Percentiles rank a stretch among this genome's conserved stretches.
These are phyloP conservation scores for Pichia sp. DNA, from an alignment of 1,139 yeast species.

Conservation along the genomic window DNA sequence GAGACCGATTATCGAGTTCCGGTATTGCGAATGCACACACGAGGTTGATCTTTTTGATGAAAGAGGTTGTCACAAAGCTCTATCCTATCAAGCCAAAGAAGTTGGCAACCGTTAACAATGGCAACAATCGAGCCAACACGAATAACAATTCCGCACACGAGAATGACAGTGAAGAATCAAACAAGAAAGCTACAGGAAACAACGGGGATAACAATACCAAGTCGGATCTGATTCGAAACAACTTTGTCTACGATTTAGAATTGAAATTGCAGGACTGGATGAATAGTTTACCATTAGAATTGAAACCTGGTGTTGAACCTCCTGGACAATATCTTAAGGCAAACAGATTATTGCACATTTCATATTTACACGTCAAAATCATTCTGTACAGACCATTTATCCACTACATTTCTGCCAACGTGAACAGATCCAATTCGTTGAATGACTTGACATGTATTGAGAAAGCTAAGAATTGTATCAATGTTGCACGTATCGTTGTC, in stretches of 20 bases:
- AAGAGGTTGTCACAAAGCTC: conserved; percentile 51
- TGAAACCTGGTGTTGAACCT: conserved; percentile 74
- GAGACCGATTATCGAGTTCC: conserved; percentile 59
- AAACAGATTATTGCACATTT: conserved; percentile 70
- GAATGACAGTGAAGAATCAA: background rate
- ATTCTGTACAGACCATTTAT: conserved; percentile 89
- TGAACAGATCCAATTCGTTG: conserved; percentile 21
- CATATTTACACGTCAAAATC: conserved; percentile 81
- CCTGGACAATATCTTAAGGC: conserved; percentile 70
- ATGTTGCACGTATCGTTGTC: conserved; percentile 82
- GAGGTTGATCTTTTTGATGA: conserved; percentile 58
- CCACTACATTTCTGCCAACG: conserved; percentile 62
- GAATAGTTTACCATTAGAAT: conserved; percentile 66
- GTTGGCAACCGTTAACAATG: conserved; percentile 14
- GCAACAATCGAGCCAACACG: background rate
- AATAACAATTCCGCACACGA: background rate
- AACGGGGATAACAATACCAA: conserved; percentile 13
- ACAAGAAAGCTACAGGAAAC: background rate
- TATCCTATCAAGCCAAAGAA: conserved; percentile 51
- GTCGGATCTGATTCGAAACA: conserved; percentile 42
- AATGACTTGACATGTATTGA: conserved; percentile 56
- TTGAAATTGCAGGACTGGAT: conserved; percentile 74
- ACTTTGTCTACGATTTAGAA: conserved; percentile 72
- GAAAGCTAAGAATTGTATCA: conserved; percentile 81
- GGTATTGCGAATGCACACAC: conserved; percentile 90